Base-by-base conservation (phyloP, 108 stramenopile genomes). In the Fragilaria crotonensis region DNA sequence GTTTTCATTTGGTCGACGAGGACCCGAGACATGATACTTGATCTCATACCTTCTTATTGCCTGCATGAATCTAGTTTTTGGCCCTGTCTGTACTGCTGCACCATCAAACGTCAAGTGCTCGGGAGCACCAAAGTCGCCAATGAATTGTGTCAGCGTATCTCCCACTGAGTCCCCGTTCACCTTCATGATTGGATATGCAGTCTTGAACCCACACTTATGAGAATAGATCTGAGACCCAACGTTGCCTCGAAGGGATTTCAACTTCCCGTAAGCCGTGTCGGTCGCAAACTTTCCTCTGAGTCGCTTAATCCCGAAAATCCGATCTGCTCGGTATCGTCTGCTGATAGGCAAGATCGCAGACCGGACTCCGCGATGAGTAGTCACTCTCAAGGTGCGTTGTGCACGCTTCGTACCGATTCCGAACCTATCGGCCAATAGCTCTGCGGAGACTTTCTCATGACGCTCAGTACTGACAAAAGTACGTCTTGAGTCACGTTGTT, bases 311-410 rank as follows among this genome's bases (percentile, higher is more conserved):
- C 5, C 20, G 30, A n/a, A 51, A 5, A 11, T 54, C 25, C 61
- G 66, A 19, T 62, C 68, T 7, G 66, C 46, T 23, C 57, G 61
- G 57, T 63, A 72, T 1, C 71, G 59, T 30, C 62, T 48, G 19
- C 25, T 25, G 64, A 58, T 2, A 67, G 30, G 22, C 52, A n/a
- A n/a, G n/a, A n/a, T n/a, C n/a, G n/a, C n/a, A n/a, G n/a, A n/a
- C n/a, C n/a, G n/a, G n/a, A n/a, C 26, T 26, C 31, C 45, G 3
- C 46, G 33, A 30, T 66, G 64, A 5, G 64, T 65, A 30, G 71
- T 72, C 1, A 2, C 44, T 0, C 18, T 2, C 5, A 73, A 18
- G 3, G 72, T 73, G n/a, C 32, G 9, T 22, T 21, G 41, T 7
- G 72, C 72, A 2, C 28, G 1, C 26, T 63, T 22, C 14, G 53